These are phyloP conservation scores for Globisporangium nagaii DNA, from an alignment of 352 stramenopile genomes.

Conservation along the genomic window DNA sequence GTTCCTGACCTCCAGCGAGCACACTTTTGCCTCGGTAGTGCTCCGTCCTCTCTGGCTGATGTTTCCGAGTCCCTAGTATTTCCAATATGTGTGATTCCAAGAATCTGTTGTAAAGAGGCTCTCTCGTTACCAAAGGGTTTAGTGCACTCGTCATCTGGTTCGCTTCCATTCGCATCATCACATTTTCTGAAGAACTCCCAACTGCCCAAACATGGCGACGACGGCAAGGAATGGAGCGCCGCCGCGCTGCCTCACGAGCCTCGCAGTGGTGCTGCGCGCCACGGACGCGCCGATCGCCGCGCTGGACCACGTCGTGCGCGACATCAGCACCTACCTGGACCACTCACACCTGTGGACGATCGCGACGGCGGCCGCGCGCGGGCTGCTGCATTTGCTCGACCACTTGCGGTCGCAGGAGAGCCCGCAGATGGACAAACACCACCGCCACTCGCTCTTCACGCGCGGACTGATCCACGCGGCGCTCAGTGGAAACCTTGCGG, in stretches of 20 bases:
- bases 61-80: no score
- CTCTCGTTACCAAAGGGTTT: no score
- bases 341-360: background rate
- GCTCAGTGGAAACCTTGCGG: background rate
- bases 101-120: no score
- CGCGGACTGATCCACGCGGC: background rate
- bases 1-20: no score
- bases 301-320: conserved; percentile 4
- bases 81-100: no score
- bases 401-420: background rate
- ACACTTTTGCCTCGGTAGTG: no score
- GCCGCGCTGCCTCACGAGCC: background rate
- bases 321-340: conserved; percentile 2
- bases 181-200: no score
- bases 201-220: no score
- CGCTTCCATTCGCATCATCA: no score
- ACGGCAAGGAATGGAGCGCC: no score
- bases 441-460: background rate
- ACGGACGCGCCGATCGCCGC: background rate
- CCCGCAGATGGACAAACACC: background rate
- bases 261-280: background rate
- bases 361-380: background rate
- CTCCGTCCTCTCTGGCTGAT: no score
- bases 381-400: conserved; percentile 1
- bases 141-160: no score